phyloP scores from a whole-genome alignment of 2,329 filamentous ascomycete species.

The Verticillium alfalfae region DNA sequence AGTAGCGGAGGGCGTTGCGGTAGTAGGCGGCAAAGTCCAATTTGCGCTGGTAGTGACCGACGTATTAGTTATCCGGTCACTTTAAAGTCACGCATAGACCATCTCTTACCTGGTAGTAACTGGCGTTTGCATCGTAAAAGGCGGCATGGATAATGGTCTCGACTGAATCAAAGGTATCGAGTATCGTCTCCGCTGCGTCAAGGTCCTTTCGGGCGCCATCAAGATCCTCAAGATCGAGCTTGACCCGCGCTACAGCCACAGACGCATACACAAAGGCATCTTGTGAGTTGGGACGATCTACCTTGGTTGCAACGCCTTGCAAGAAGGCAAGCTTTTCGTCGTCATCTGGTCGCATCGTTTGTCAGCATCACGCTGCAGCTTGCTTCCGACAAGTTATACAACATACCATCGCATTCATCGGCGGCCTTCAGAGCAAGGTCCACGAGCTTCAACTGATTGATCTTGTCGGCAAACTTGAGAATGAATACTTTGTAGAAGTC shows the following conservation, averaged over 20 bases:
- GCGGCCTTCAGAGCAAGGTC: constrained; percentile 83
- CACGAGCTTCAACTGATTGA: constrained; percentile 97
- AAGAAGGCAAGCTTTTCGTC: constrained; percentile 83
- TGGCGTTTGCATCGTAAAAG: constrained; percentile 92
- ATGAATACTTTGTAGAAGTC: constrained; percentile 92
- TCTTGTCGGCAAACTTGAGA: constrained; percentile 93
- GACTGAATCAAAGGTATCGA: constrained; percentile 90
- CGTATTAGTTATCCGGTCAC: constrained; percentile 26
- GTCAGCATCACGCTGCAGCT: constrained; percentile 2
- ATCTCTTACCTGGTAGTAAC: constrained; percentile 72
- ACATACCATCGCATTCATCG: constrained; percentile 70
- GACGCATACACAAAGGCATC: constrained; percentile 94
- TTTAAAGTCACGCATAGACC: constrained; percentile 14
- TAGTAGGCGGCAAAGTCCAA: constrained; percentile 95
- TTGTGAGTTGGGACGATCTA: constrained; percentile 87
- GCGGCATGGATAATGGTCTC: constrained; percentile 93
- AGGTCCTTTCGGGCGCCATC: constrained; percentile 83
- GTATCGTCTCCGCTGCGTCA: constrained; percentile 77
- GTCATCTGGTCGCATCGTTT: constrained; percentile 55
- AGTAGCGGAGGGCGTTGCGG: constrained; percentile 93
- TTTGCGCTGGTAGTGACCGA: constrained; percentile 46
- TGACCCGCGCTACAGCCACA: constrained; percentile 82
- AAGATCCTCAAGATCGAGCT: constrained; percentile 72
- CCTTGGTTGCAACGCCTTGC: constrained; percentile 75
- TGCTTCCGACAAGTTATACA: background rate